These are phyloP conservation scores for Pezicula rhizophila DNA, from an alignment of 2,329 filamentous ascomycete genomes.

Conservation along the genomic window DNA sequence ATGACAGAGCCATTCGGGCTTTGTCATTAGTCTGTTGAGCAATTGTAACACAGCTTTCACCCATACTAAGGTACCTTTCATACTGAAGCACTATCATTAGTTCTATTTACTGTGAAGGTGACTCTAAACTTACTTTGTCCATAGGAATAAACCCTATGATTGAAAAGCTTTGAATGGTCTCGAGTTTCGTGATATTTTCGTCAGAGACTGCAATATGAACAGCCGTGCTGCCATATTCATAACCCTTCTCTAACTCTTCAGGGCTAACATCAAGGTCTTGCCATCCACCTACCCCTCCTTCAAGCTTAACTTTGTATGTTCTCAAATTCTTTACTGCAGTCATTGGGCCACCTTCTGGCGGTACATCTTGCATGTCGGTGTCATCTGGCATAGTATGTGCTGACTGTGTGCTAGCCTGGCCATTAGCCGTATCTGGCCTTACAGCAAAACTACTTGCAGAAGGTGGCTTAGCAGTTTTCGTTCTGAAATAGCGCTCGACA, in stretches of 20 bases:
- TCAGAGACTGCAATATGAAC: constrained; percentile 86
- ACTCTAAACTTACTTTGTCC: constrained; percentile 48
- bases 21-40: constrained; percentile 74
- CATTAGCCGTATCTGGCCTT: constrained; percentile 25
- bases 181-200: constrained; percentile 79
- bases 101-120: neutral
- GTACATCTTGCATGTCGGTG: constrained; percentile 35
- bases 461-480: constrained; percentile 67
- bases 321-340: constrained; percentile 70
- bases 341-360: constrained; percentile 39
- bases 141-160: constrained; percentile 81
- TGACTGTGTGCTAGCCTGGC: constrained; percentile 45
- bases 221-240: constrained; percentile 85
- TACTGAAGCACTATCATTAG: constrained; percentile 45
- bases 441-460: constrained; percentile 72
- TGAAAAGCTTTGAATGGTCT: constrained; percentile 68
- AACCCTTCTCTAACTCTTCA: constrained; percentile 86
- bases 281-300: constrained; percentile 69
- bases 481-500: constrained; percentile 86
- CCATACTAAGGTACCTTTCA: constrained; percentile 79
- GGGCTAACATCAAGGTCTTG: constrained; percentile 61
- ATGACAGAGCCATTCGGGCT: constrained; percentile 78
- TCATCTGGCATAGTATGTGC: constrained; percentile 39
- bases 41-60: constrained; percentile 71
- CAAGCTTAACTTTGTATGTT: constrained; percentile 75